phyloP scores from a whole-genome alignment of 73 alveolate genomes.

The Paramecium caudatum region DNA sequence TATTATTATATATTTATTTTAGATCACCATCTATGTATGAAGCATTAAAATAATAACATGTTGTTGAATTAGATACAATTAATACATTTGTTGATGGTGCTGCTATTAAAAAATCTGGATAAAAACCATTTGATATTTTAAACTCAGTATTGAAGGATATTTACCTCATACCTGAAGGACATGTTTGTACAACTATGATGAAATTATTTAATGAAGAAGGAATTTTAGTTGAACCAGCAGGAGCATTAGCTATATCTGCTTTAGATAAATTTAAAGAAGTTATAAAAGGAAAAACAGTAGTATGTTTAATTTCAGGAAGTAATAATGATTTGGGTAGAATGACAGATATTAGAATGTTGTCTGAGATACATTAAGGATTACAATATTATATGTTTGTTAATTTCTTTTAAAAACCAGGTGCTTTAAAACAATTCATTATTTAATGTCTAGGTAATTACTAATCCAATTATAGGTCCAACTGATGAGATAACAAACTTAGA shows the following conservation, averaged over 20 bases:
- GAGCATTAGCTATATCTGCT: slow-evolving; percentile 72
- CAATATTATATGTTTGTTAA: slow-evolving; percentile 73
- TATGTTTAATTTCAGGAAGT: slow-evolving; percentile 70
- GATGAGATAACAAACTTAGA: slow-evolving; percentile 68
- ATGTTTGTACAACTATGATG: slow-evolving; percentile 72
- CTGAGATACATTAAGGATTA: slow-evolving; percentile 71
- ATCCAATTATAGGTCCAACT: slow-evolving; percentile 5
- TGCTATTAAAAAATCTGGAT: slow-evolving; percentile 69
- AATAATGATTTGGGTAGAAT: slow-evolving; percentile 74
- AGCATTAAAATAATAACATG: slow-evolving; percentile 40
- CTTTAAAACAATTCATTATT: slow-evolving; percentile 60
- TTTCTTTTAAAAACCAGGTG: slow-evolving; percentile 73
- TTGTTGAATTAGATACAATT: slow-evolving; percentile 49
- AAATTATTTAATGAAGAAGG: slow-evolving; percentile 71
- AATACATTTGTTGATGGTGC: slow-evolving; percentile 77
- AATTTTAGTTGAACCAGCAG: slow-evolving; percentile 75
- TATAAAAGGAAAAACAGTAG: slow-evolving; percentile 71
- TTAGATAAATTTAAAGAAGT: slow-evolving; percentile 57
- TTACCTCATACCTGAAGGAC: slow-evolving; percentile 69
- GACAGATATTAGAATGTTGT: slow-evolving; percentile 71
- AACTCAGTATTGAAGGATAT: slow-evolving; percentile 41
- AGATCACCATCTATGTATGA: slow-evolving; percentile 75
- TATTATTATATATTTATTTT: neutral
- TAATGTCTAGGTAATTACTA: slow-evolving; percentile 12
- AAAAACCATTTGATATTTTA: slow-evolving; percentile 60